Percentiles rank a stretch among this genome's conserved stretches.
phyloP scores from a whole-genome alignment of 2,329 filamentous ascomycete species.

The Exutisphaerella laricina region DNA sequence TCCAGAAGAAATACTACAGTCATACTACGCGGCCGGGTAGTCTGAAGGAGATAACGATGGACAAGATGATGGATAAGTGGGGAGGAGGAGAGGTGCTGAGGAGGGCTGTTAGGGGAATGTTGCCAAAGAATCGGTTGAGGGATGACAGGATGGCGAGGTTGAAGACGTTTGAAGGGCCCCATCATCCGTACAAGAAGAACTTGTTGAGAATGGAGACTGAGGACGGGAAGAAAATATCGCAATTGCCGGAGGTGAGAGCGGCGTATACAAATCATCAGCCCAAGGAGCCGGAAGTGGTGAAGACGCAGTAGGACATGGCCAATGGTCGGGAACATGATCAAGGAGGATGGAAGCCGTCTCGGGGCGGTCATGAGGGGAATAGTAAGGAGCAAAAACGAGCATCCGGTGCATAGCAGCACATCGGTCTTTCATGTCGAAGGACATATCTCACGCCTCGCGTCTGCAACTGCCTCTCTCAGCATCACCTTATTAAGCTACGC shows the following conservation, averaged over 20 bases:
- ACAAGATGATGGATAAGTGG: constrained; percentile 87
- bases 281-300: background rate
- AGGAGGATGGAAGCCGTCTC: too few species aligned
- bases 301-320: constrained; percentile 1
- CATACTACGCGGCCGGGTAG: constrained; percentile 88
- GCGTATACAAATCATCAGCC: constrained; percentile 22
- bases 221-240: constrained; percentile 22
- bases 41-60: constrained; percentile 86
- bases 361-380: background rate
- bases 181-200: constrained; percentile 89
- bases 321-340: background rate
- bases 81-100: constrained; percentile 87
- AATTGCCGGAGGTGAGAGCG: constrained; percentile 36
- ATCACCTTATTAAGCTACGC: too few species aligned
- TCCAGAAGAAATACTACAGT: constrained; percentile 92
- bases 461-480: too few species aligned
- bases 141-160: constrained; percentile 81
- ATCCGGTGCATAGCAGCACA: too few species aligned
- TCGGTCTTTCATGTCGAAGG: too few species aligned
- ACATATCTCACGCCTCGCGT: too few species aligned
- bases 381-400: background rate
- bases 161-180: constrained; percentile 89
- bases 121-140: constrained; percentile 91
- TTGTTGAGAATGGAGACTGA: constrained; percentile 59
- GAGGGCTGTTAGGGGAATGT: constrained; percentile 91